Evolutionary conservation across 257 asterid species (phyloP).

Genomic region (Gynochthodes officinalis): DNA sequence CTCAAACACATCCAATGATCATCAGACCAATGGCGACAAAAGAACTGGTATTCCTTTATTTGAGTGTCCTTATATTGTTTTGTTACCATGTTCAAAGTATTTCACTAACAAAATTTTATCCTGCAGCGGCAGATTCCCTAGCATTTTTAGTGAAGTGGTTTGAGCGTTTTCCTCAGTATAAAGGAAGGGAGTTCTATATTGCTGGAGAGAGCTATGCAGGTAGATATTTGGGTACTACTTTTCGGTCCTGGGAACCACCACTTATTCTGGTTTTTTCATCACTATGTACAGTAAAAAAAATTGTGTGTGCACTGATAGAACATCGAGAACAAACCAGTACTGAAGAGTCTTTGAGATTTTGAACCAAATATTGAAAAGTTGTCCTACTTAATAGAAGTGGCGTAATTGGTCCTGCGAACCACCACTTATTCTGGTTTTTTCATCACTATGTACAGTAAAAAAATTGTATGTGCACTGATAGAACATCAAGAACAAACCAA

Average conservation of each 20-base stretch:
- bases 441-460: neutral
- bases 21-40: conserved; percentile 67
- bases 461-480: neutral
- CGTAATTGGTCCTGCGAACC: neutral
- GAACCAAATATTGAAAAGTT: no score
- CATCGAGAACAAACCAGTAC: neutral
- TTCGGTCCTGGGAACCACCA: neutral
- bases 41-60: conserved; percentile 63
- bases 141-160: conserved; percentile 73
- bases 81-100: conserved; percentile 10
- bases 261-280: neutral
- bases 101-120: conserved; percentile 22
- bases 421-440: neutral
- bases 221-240: conserved; percentile 15
- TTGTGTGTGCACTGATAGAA: neutral
- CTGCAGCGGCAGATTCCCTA: conserved; percentile 80
- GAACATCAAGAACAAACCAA: neutral
- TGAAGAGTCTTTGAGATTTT: neutral
- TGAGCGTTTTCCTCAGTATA: conserved; percentile 85
- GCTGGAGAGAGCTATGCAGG: conserved; percentile 98
- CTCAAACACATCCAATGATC: conserved; percentile 81
- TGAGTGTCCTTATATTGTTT: conserved; percentile 1
- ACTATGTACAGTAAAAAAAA: neutral
- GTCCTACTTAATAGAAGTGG: no score
- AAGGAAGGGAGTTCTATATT: conserved; percentile 74